Evolutionary conservation across 495 filamentous ascomycete species (phyloP).

Genomic region (Jackrogersella minutella): DNA sequence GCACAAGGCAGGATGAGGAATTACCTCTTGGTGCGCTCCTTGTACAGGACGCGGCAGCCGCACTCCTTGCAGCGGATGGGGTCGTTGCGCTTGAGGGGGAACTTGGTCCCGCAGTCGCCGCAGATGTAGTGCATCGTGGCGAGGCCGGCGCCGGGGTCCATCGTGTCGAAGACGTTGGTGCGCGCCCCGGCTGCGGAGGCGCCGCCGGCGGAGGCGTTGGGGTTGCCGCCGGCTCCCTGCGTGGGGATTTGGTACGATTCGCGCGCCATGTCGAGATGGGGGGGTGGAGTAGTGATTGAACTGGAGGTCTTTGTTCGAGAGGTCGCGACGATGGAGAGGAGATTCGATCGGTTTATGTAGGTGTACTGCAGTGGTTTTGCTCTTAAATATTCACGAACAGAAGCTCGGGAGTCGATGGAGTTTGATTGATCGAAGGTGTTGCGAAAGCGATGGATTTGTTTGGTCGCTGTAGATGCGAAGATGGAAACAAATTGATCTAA

Average conservation of each 20-base stretch:
- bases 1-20: constrained; percentile 33
- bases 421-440: background rate
- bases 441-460: background rate
- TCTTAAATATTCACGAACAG: too few relatives aligned
- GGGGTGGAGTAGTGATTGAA: background rate
- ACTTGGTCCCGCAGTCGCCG: constrained; percentile 88
- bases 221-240: constrained; percentile 4
- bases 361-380: too few relatives aligned
- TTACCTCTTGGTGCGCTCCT: constrained; percentile 96
- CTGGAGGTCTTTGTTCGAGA: background rate
- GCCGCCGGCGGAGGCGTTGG: constrained; percentile 43
- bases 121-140: constrained; percentile 82
- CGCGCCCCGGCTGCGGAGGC: constrained; percentile 42
- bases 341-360: too few relatives aligned
- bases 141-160: constrained; percentile 4
- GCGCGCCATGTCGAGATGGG: constrained; percentile 54
- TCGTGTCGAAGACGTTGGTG: constrained; percentile 43
- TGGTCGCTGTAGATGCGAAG: background rate
- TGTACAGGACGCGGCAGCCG: constrained; percentile 94
- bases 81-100: constrained; percentile 81
- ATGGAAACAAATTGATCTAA: background rate
- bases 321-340: background rate
- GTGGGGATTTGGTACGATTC: constrained; percentile 68
- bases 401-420: background rate
- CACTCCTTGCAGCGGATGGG: constrained; percentile 96